Percentiles rank a stretch among this genome's conserved stretches.
phyloP scores from a whole-genome alignment of 2,329 filamentous ascomycete genomes.

The Cylindrodendrum hubeiense region DNA sequence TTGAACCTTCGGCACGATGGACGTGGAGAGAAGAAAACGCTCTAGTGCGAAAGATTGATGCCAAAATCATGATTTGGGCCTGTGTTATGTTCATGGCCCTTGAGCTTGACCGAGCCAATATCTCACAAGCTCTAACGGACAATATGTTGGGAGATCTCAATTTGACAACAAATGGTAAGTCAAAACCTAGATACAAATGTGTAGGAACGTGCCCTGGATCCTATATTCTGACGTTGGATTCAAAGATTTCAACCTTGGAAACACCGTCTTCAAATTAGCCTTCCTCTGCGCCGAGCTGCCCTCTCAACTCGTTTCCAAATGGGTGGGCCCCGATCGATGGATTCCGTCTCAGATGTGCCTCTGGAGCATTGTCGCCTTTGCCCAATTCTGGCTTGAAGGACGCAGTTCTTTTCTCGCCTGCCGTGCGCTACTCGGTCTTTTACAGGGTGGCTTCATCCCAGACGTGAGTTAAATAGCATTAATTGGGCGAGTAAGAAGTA shows the following conservation, averaged over 20 bases:
- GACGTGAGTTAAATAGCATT: conserved; percentile 44
- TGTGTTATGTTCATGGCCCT: conserved; percentile 56
- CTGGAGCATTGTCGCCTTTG: conserved; percentile 66
- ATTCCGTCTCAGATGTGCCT: conserved; percentile 69
- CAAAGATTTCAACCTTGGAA: conserved; percentile 50
- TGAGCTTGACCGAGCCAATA: conserved; percentile 62
- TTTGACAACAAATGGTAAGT: conserved; percentile 55
- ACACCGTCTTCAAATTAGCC: conserved; percentile 47
- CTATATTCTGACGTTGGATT: too few relatives aligned
- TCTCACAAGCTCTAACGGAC: conserved; percentile 60
- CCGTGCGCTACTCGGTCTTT: conserved; percentile 54
- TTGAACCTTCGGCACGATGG: conserved; percentile 59
- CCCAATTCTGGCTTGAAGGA: conserved; percentile 58
- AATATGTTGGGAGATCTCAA: conserved; percentile 59
- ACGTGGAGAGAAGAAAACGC: conserved; percentile 53
- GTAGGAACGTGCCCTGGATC: too few relatives aligned
- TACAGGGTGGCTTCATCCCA: conserved; percentile 62
- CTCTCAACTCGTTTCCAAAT: conserved; percentile 70
- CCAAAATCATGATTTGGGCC: conserved; percentile 58
- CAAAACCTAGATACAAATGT: too few relatives aligned
- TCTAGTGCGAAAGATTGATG: conserved; percentile 41
- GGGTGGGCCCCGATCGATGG: conserved; percentile 69
- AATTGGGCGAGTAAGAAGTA: too few relatives aligned
- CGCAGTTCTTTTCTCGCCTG: conserved; percentile 54
- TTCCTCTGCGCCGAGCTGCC: conserved; percentile 60